Evolutionary conservation across 2,329 filamentous ascomycete species (phyloP).

Genomic region (Chrysoporthe puriensis): DNA sequence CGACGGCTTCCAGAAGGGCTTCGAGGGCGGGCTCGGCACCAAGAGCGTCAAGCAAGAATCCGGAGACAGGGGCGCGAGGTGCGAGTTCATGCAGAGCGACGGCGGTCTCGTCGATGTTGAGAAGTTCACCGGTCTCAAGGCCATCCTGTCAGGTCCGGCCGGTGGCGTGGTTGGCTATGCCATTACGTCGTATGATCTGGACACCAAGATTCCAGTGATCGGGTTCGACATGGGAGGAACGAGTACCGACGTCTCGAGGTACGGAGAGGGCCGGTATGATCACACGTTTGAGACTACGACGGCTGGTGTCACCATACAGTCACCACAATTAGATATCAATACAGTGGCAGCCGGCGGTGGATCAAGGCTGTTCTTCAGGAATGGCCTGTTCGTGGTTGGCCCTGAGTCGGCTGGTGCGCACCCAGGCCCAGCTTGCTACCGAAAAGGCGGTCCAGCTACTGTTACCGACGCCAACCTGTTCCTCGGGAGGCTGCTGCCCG

Average conservation of each 20-base stretch:
- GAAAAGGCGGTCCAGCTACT: conserved; percentile 85
- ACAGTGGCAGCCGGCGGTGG: conserved; percentile 91
- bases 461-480: conserved; percentile 94
- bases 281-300: conserved; percentile 95
- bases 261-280: conserved; percentile 83
- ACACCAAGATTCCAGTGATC: conserved; percentile 83
- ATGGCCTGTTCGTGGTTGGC: conserved; percentile 87
- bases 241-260: conserved; percentile 87
- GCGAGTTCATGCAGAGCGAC: conserved; percentile 95
- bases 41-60: conserved; percentile 70
- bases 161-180: conserved; percentile 93
- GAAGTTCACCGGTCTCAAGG: conserved; percentile 81
- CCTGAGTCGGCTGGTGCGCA: conserved; percentile 89
- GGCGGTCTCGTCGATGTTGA: conserved; percentile 75
- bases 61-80: conserved; percentile 72
- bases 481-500: conserved; percentile 80
- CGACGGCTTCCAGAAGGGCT: conserved; percentile 76
- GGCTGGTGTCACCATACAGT: conserved; percentile 91
- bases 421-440: conserved; percentile 87
- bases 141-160: conserved; percentile 88
- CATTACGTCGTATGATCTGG: conserved; percentile 83
- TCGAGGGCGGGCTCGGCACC: conserved; percentile 77
- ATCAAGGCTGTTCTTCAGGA: conserved; percentile 82
- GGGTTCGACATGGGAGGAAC: conserved; percentile 97
- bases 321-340: conserved; percentile 91